Base-by-base conservation (phyloP, 2,329 filamentous ascomycete species). In the Neonectria faginata region DNA sequence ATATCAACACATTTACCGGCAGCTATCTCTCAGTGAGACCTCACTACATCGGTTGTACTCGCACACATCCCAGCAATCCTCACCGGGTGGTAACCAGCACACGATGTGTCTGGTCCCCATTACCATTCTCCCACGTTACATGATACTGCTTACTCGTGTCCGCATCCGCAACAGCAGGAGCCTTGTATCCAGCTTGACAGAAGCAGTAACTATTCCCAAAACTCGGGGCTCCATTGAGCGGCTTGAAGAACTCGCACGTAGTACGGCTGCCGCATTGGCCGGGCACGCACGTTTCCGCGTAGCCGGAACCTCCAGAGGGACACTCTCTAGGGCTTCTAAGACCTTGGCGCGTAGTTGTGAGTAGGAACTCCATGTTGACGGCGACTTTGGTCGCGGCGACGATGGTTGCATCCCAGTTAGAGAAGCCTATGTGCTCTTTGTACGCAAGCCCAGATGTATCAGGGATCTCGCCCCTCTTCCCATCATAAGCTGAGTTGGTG, bases 401-500 rank as follows among this genome's bases (percentile, higher is more conserved):
- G 25, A 42, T 41, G 20, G 22, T 16, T 11, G 41, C 42, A 8
- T 55, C 50, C 58, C 58, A 61, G 44, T 54, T 51, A 2, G 29
- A 25, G 22, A 14, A 20, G 41, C 14, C 14, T 16, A 61, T 61
- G 42, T 61, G 50, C 9, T 61, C 58, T 12, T 33, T 27, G 22
- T 61, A 61, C n/a, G 48, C 9, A 3, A 27, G 36, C 1, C 41
- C 31, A 20, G 41, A 14, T 5, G n/a, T 41, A 31, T 61, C 51
- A 8, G 50, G 50, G 16, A 61, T 55, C 1, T 36, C 8, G 16
- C 83, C 83, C 10, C 83, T 79, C 54, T 81, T 78, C 52, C 78
- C 78, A 52, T 85, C 79, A 62, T 83, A 86, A 1, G 79, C 75
- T 2, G 77, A 56, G 77, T 85, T 85, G 27, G 79, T 72, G 74